Base-by-base conservation (phyloP, 202 grass and related monocot genomes). In the Miscanthus sacchariflorus region DNA sequence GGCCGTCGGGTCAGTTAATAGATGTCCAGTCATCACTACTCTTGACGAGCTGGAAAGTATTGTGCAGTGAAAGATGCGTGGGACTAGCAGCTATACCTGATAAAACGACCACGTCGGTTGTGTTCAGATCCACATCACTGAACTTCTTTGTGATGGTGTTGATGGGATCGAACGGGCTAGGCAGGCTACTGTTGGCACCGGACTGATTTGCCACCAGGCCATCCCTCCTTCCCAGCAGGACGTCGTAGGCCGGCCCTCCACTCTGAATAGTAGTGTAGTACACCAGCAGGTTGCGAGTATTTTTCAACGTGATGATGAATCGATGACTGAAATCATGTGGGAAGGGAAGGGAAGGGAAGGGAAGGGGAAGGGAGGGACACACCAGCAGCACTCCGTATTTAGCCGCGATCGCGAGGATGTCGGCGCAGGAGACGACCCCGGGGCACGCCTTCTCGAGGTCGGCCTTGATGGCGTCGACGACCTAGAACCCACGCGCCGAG, bases 381-480 rank as follows among this genome's bases (percentile, higher is more conserved):
- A 98, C 94, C 48, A 96, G 81, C 23, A 86, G 7, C 5, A 98
- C 92, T 1, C 92, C 89, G 83, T 96, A 95, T 76, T 87, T 94
- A 2, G 96, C 96, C 2, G 94, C 90, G 72, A 91, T 89, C 5
- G 96, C 94, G 3, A 98, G 77, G n/a, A 96, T 71, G 74, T 98
- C 94, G 24, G 96, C 94, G 46, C 96, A 98, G 28, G 94, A 96
- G 21, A 98, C 94, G 6, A 86, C 86, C 17, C 87, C 93, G 5
- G 75, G 90, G 81, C 94, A 98, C 1, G 67, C 90, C 6, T 70
- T 90, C 87, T 98, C 96, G 39, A 98, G 79, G 18, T 95, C 94
- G 39, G 92, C 74, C 83, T 98, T 98, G 50, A 98, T 98, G 67
- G 89, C 76, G 83, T 96, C 96, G 9, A 96, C 82, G 25, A 95